These are phyloP conservation scores for Fusarium udum DNA, from an alignment of 2,329 filamentous ascomycete genomes.

Conservation along the genomic window DNA sequence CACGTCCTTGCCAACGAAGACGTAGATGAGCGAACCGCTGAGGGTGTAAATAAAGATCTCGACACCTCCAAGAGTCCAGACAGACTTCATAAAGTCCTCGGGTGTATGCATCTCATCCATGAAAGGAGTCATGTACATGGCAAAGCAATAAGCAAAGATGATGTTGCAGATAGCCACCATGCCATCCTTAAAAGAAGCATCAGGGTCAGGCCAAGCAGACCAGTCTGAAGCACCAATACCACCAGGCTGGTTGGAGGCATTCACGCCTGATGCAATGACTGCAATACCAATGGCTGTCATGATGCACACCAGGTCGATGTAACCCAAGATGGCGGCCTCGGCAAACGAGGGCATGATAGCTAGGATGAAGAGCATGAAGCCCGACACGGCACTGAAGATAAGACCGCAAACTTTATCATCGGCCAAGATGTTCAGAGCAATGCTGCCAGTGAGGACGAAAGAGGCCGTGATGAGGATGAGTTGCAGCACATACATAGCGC, in stretches of 20 bases:
- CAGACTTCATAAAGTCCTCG: constrained; percentile 55
- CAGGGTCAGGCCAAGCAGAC: constrained; percentile 51
- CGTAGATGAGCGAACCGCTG: constrained; percentile 71
- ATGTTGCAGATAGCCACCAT: constrained; percentile 71
- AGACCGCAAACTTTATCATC: constrained; percentile 56
- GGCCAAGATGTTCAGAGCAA: constrained; percentile 71
- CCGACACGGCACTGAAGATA: constrained; percentile 51
- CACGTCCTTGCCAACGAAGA: constrained; percentile 69
- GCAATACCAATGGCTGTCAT: constrained; percentile 68
- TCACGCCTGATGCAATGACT: constrained; percentile 68
- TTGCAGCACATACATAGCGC: constrained; percentile 65
- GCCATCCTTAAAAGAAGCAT: constrained; percentile 57
- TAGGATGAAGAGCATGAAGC: constrained; percentile 50
- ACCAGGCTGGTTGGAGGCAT: constrained; percentile 8
- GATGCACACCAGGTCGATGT: constrained; percentile 39
- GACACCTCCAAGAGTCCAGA: constrained; percentile 66
- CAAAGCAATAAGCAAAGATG: constrained; percentile 69
- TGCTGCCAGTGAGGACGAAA: constrained; percentile 71
- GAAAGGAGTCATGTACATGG: constrained; percentile 55
- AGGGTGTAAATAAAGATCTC: constrained; percentile 70
- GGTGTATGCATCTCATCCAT: constrained; percentile 58
- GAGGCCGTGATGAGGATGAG: constrained; percentile 72
- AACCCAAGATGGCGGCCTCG: constrained; percentile 37
- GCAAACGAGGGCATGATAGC: constrained; percentile 56
- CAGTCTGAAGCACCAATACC: constrained; percentile 39